phyloP scores from a whole-genome alignment of 768 basidiomycete species.

The Boletus edulis region DNA sequence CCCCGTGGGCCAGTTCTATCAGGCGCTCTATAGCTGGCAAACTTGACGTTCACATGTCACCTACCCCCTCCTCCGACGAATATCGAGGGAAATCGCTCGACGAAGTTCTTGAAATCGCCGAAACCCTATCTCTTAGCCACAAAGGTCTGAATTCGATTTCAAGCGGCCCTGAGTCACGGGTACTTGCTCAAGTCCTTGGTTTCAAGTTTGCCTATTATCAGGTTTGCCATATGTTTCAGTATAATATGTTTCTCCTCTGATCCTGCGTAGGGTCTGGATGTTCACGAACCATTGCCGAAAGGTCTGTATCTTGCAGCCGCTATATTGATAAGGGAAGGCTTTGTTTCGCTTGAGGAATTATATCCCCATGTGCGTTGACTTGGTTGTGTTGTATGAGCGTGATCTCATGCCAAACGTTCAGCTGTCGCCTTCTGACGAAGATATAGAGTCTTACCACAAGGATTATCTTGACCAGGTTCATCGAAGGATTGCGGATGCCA shows the following conservation, averaged over 20 bases:
- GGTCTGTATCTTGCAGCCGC: constrained; percentile 82
- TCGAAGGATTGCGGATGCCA: constrained; percentile 64
- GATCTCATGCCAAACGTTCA: constrained; percentile 29
- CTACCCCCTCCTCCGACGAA: constrained; percentile 36
- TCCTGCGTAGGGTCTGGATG: constrained; percentile 48
- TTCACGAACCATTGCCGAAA: constrained; percentile 59
- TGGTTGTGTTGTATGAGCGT: not conserved
- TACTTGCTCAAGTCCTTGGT: constrained; percentile 90
- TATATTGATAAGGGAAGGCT: constrained; percentile 85
- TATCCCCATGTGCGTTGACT: constrained; percentile 78
- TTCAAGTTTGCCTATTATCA: constrained; percentile 95
- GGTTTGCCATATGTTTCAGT: constrained; percentile 42
- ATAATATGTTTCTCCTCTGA: constrained; percentile 13
- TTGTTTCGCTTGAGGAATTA: constrained; percentile 83
- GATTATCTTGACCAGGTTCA: constrained; percentile 65
- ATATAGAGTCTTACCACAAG: constrained; percentile 65
- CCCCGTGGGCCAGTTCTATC: constrained; percentile 78
- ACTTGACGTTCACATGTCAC: constrained; percentile 35
- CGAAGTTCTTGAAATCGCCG: constrained; percentile 59
- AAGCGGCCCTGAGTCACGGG: constrained; percentile 45
- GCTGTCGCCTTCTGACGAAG: constrained; percentile 73
- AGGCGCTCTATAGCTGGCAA: constrained; percentile 26
- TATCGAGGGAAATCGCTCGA: constrained; percentile 65
- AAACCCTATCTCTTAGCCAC: constrained; percentile 24
- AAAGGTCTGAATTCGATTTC: constrained; percentile 10